Percentiles rank a stretch among this genome's conserved stretches.
Evolutionary conservation across 768 basidiomycete species (phyloP).

Genomic region (Termitomyces eurrhizus): DNA sequence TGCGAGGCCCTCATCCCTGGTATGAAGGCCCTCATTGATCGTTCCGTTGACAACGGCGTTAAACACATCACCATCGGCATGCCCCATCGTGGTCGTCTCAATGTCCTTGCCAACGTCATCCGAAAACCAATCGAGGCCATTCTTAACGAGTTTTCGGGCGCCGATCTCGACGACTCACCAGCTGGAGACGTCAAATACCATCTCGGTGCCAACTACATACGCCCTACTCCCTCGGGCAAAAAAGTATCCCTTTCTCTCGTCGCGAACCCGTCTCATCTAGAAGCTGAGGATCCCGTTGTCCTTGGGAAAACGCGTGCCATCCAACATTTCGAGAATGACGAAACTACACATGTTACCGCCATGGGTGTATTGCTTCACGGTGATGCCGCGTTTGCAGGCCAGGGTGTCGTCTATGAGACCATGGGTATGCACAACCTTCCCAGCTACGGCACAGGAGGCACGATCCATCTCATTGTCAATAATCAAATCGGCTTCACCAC

Average conservation of each 20-base stretch:
- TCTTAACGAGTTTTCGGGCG: slow-evolving; percentile 91
- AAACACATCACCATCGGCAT: slow-evolving; percentile 98
- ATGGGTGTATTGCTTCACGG: slow-evolving; percentile 97
- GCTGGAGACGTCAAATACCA: slow-evolving; percentile 99
- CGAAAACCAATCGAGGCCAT: slow-evolving; percentile 98
- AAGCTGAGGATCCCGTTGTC: slow-evolving; percentile 97
- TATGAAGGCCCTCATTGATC: slow-evolving; percentile 99
- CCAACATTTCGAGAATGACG: slow-evolving; percentile 91
- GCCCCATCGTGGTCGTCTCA: slow-evolving; percentile 98
- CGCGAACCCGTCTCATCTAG: slow-evolving; percentile 97
- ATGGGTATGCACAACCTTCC: slow-evolving; percentile 98
- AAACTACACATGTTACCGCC: slow-evolving; percentile 73
- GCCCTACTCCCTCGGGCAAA: slow-evolving; percentile 97
- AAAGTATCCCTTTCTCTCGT: slow-evolving; percentile 96
- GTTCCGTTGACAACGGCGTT: slow-evolving; percentile 94
- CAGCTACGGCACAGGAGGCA: slow-evolving; percentile 95
- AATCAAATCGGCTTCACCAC: slow-evolving; percentile 99
- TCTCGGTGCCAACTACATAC: slow-evolving; percentile 96
- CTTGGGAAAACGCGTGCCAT: slow-evolving; percentile 97
- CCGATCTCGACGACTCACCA: slow-evolving; percentile 57
- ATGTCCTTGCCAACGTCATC: slow-evolving; percentile 97
- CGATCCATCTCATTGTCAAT: slow-evolving; percentile 97
- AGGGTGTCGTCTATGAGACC: slow-evolving; percentile 98
- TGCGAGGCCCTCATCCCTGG: slow-evolving; percentile 97
- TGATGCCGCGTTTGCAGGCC: slow-evolving; percentile 97